A percentile compares a stretch with the other conserved stretches of the same genome.
Conservation (phyloP, 2,329 filamentous ascomycete genomes). For the Beauveria caledonica region DNA sequence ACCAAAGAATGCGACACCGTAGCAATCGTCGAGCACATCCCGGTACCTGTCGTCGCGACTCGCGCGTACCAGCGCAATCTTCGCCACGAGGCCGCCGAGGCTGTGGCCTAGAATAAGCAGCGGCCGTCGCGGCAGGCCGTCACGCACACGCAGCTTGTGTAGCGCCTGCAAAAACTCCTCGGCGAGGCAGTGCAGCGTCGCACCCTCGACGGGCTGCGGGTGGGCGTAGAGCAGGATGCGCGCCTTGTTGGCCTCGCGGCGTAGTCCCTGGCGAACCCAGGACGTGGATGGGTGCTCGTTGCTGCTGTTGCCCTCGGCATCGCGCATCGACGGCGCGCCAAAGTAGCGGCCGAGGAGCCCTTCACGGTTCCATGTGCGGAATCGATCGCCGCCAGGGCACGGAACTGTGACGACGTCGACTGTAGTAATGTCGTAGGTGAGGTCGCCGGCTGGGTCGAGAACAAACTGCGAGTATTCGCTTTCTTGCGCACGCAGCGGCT, state of each 20-base stretch:
- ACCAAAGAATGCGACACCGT: conserved; percentile 52
- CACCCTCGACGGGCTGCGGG: conserved; percentile 31
- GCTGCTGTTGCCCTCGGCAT: conserved; percentile 21
- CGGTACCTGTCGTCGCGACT: conserved; percentile 29
- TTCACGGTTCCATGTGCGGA: conserved; percentile 46
- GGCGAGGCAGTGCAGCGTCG: conserved; percentile 37
- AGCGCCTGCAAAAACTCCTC: conserved; percentile 39
- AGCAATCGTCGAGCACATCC: conserved; percentile 45
- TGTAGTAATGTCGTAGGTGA: conserved; percentile 42
- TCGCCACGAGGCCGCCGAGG: conserved; percentile 51
- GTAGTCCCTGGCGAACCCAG: conserved; percentile 46
- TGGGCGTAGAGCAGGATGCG: conserved; percentile 46
- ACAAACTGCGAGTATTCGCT: conserved; percentile 19
- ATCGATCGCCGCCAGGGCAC: conserved; percentile 43
- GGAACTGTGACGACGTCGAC: conserved; percentile 47
- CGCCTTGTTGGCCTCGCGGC: conserved; percentile 37
- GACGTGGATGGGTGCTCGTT: conserved; percentile 26
- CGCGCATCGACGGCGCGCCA: conserved; percentile 31
- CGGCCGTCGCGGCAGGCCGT: conserved; percentile 34
- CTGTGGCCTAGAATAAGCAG: conserved; percentile 55
- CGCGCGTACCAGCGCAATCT: conserved; percentile 45
- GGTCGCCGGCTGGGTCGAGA: conserved; percentile 27
- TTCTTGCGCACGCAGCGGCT: not conserved
- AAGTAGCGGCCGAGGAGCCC: conserved; percentile 40
- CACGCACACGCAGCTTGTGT: conserved; percentile 23